Percentiles rank a stretch among this genome's conserved stretches.
Conservation (phyloP, 352 stramenopile species). For the Elongisporangium anandrum region DNA sequence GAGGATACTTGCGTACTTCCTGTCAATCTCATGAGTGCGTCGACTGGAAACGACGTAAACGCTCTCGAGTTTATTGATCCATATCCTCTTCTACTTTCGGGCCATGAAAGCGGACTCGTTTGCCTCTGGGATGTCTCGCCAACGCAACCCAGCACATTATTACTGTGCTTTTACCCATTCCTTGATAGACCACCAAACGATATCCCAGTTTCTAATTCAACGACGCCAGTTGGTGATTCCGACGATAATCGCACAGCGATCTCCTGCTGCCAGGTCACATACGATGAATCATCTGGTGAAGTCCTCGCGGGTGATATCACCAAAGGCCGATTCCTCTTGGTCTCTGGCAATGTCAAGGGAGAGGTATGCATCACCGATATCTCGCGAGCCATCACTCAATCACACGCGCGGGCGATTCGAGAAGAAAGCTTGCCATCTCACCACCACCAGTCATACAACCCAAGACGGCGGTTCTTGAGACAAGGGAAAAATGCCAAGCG, state of each 20-base stretch:
- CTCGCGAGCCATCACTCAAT: slow-evolving; percentile 35
- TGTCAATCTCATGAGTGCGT: neutral
- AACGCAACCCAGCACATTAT: slow-evolving; percentile 30
- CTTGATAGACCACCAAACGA: neutral
- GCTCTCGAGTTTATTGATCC: slow-evolving; percentile 69
- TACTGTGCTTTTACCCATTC: slow-evolving; percentile 32
- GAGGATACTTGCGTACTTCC: slow-evolving; percentile 44
- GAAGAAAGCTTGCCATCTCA: slow-evolving; percentile 54
- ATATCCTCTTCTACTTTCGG: slow-evolving; percentile 63
- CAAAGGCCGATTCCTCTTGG: slow-evolving; percentile 38
- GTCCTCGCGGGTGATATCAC: slow-evolving; percentile 42
- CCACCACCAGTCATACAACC: slow-evolving; percentile 64
- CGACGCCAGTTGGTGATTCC: slow-evolving; percentile 7
- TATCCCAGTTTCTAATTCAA: neutral
- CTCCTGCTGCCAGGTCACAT: slow-evolving; percentile 50
- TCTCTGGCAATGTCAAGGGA: slow-evolving; percentile 33
- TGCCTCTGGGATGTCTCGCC: slow-evolving; percentile 57
- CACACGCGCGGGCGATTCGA: slow-evolving; percentile 39
- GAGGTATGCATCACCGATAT: slow-evolving; percentile 51
- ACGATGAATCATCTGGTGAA: slow-evolving; percentile 58
- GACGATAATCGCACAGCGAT: slow-evolving; percentile 7
- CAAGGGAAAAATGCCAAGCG: slow-evolving; percentile 63
- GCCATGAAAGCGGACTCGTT: slow-evolving; percentile 64
- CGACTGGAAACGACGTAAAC: slow-evolving; percentile 40
- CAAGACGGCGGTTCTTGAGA: slow-evolving; percentile 56